These are phyloP conservation scores for Danielia oregonensis DNA, from an alignment of 805 yeast genomes.

Conservation along the genomic window DNA sequence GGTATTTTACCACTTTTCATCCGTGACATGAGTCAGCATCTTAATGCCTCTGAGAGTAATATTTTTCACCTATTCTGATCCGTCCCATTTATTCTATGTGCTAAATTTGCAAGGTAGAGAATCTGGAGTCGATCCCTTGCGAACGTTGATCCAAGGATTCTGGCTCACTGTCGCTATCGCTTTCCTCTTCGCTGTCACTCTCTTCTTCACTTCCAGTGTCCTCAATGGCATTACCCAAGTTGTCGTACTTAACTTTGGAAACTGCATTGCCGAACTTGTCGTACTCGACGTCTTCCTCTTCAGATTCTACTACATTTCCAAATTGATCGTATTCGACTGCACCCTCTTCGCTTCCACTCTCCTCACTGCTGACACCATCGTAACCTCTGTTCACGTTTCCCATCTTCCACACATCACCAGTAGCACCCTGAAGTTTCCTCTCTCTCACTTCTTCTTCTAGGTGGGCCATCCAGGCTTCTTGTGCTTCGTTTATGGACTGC, in stretches of 20 bases:
- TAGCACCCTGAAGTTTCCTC: constrained; percentile 50
- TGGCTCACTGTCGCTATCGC: too few species aligned
- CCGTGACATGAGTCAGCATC: too few species aligned
- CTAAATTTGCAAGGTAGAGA: too few species aligned
- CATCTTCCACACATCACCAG: constrained; percentile 68
- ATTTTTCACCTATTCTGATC: too few species aligned
- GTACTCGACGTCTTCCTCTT: constrained; percentile 8
- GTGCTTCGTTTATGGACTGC: constrained; percentile 66
- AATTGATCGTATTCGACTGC: constrained; percentile 12
- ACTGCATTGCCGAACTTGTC: constrained; percentile 14
- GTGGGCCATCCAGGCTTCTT: constrained; percentile 67
- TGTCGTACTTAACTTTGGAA: constrained; percentile 17
- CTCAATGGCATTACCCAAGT: constrained; percentile 19
- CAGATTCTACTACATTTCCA: constrained; percentile 12
- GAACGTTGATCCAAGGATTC: too few species aligned
- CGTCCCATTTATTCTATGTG: too few species aligned
- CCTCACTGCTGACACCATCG: constrained; percentile 12
- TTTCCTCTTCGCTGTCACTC: too few species aligned
- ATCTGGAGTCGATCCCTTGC: too few species aligned
- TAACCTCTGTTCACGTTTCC: constrained; percentile 78
- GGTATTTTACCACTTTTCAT: too few species aligned
- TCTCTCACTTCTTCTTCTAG: constrained; percentile 64
- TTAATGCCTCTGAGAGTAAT: too few species aligned
- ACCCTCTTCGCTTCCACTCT: constrained; percentile 13
- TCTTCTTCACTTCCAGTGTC: too few species aligned